Conservation (phyloP, 352 stramenopile genomes). For the Phytophthora hybrid region DNA sequence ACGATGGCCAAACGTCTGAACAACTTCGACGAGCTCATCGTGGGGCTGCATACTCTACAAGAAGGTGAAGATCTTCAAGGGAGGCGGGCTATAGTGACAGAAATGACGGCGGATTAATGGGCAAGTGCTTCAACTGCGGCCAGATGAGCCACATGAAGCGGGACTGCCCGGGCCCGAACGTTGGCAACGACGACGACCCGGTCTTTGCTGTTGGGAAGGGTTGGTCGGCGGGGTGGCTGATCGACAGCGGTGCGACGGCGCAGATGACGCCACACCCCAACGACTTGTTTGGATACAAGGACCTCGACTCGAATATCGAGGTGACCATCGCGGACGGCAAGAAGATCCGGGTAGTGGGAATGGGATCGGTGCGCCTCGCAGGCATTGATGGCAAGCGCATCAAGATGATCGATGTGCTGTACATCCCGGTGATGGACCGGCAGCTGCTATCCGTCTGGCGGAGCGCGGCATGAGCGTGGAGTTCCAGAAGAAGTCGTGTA, state of each 20-base stretch:
- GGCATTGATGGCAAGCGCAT: slow-evolving; percentile 28
- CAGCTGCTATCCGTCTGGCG: neutral
- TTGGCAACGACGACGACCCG: neutral
- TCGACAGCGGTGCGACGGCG: neutral
- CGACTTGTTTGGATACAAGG: neutral
- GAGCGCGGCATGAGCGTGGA: neutral
- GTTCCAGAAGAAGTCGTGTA: no score
- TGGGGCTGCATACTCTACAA: no score
- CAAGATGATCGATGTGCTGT: slow-evolving; percentile 28
- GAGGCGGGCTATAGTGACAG: neutral
- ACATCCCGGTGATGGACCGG: slow-evolving; percentile 28
- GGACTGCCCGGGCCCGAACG: neutral
- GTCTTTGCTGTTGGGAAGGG: neutral
- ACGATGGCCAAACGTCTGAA: no score
- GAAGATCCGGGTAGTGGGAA: neutral
- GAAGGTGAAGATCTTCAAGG: neutral
- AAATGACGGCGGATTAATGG: neutral
- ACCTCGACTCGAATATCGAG: neutral
- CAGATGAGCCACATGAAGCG: no score
- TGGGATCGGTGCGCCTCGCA: neutral
- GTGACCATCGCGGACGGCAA: neutral
- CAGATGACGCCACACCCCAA: neutral
- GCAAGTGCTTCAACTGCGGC: no score
- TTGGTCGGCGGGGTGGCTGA: no score
- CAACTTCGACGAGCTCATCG: no score